These are phyloP conservation scores for Pogostemon cablin DNA, from an alignment of 257 asterid species.

Conservation along the genomic window DNA sequence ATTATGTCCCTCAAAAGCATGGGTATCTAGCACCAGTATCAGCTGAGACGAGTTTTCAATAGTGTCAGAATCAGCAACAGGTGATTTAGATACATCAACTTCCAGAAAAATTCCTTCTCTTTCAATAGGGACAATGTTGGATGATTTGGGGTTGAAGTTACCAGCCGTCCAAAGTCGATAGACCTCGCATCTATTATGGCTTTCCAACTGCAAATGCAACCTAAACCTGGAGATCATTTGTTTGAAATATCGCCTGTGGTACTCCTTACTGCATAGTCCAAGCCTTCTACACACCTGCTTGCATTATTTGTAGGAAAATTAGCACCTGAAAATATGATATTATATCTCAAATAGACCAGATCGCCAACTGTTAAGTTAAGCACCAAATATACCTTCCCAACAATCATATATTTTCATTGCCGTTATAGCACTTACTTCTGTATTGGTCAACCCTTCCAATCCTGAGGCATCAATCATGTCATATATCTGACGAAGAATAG, in stretches of 20 bases:
- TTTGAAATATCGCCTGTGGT: slow-evolving; percentile 60
- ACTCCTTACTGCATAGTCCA: slow-evolving; percentile 71
- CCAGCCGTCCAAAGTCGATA: slow-evolving; percentile 84
- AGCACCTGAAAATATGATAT: slow-evolving; percentile 21
- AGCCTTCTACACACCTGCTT: slow-evolving; percentile 78
- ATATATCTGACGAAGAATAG: slow-evolving; percentile 78
- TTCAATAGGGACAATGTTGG: slow-evolving; percentile 37
- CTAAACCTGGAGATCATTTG: slow-evolving; percentile 65
- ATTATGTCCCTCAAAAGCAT: slow-evolving; percentile 43
- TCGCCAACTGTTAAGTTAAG: neutral
- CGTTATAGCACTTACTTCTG: slow-evolving; percentile 57
- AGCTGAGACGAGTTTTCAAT: slow-evolving; percentile 44
- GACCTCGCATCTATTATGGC: slow-evolving; percentile 55
- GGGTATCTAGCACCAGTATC: slow-evolving; percentile 43
- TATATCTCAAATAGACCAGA: slow-evolving; percentile 10
- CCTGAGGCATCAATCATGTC: slow-evolving; percentile 90
- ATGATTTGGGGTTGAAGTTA: slow-evolving; percentile 54
- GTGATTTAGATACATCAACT: slow-evolving; percentile 42
- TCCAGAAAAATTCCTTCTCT: slow-evolving; percentile 37
- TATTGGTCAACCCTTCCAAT: slow-evolving; percentile 69
- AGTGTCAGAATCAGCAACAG: slow-evolving; percentile 33
- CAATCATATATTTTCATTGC: slow-evolving; percentile 20
- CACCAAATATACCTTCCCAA: slow-evolving; percentile 7
- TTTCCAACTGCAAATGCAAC: slow-evolving; percentile 66
- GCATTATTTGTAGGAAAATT: slow-evolving; percentile 23